Percentiles rank a stretch among this genome's conserved stretches.
Conservation (phyloP, 2,329 filamentous ascomycete species). For the Colletotrichum noveboracense region DNA sequence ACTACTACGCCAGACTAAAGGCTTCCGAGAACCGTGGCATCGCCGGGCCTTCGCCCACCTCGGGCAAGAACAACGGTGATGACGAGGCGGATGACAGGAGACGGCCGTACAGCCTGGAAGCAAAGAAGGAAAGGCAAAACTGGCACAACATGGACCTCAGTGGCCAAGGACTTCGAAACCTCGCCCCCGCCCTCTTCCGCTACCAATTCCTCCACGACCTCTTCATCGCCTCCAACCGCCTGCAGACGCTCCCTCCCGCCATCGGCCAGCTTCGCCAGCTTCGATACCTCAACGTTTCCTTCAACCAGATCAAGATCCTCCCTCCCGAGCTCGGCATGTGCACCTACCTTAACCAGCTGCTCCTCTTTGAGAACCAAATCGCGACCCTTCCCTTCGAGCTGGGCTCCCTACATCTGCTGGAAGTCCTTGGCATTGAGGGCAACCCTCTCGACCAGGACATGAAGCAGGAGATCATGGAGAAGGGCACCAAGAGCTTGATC, state of each 20-base stretch:
- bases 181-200: constrained; percentile 80
- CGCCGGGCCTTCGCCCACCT: constrained; percentile 55
- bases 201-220: constrained; percentile 92
- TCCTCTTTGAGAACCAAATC: constrained; percentile 91
- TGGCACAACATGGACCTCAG: constrained; percentile 96
- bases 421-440: constrained; percentile 89
- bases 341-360: constrained; percentile 83
- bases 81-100: constrained; percentile 62
- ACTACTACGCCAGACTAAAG: constrained; percentile 76
- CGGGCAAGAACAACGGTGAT: constrained; percentile 55
- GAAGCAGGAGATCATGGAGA: constrained; percentile 84
- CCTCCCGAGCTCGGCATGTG: constrained; percentile 97
- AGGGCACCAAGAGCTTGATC: constrained; percentile 86
- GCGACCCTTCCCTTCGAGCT: constrained; percentile 83
- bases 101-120: constrained; percentile 69
- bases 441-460: constrained; percentile 81
- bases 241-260: constrained; percentile 77
- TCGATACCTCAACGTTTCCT: constrained; percentile 84
- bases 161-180: constrained; percentile 88
- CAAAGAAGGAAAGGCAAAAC: constrained; percentile 73
- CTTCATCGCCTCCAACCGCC: constrained; percentile 92
- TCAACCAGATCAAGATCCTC: constrained; percentile 82
- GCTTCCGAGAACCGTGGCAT: constrained; percentile 74
- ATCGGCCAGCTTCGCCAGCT: constrained; percentile 86
- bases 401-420: constrained; percentile 86